A percentile compares a stretch with the other conserved stretches of the same genome.
These are phyloP conservation scores for Xylariaceae sp. DNA, from an alignment of 2,329 filamentous ascomycete species.

Conservation along the genomic window DNA sequence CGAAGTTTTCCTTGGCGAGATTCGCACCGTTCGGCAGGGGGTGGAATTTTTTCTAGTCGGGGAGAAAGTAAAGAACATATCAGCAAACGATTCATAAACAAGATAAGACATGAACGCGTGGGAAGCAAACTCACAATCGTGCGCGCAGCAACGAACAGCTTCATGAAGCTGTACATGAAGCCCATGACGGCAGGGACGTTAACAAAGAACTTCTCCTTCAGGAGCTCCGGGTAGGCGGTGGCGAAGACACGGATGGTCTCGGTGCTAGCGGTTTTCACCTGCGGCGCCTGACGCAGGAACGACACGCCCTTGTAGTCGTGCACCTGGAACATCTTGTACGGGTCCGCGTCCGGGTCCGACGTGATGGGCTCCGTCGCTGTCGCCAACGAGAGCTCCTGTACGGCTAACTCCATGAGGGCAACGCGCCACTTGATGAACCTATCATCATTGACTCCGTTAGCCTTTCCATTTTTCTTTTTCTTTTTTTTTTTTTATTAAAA, in stretches of 20 bases:
- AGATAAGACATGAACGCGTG: neutral
- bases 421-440: slow-evolving; percentile 89
- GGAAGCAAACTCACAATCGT: slow-evolving; percentile 43
- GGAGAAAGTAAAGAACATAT: neutral
- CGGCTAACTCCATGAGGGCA: slow-evolving; percentile 80
- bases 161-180: slow-evolving; percentile 73
- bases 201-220: slow-evolving; percentile 91
- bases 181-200: slow-evolving; percentile 90
- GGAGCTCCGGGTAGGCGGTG: slow-evolving; percentile 80
- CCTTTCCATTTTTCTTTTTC: no score
- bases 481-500: no score
- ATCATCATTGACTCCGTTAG: neutral
- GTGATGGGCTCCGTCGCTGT: slow-evolving; percentile 66
- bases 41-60: slow-evolving; percentile 61
- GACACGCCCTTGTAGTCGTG: slow-evolving; percentile 88
- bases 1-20: slow-evolving; percentile 52
- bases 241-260: slow-evolving; percentile 79
- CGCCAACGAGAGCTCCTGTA: slow-evolving; percentile 66
- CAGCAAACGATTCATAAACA: neutral
- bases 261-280: slow-evolving; percentile 68
- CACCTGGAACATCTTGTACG: slow-evolving; percentile 86
- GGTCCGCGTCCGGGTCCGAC: slow-evolving; percentile 68
- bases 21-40: slow-evolving; percentile 68
- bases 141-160: slow-evolving; percentile 66
- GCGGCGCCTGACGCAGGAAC: slow-evolving; percentile 75